Conservation (phyloP, 1,139 yeast genomes). For the Suhomyces ambrosiae region DNA sequence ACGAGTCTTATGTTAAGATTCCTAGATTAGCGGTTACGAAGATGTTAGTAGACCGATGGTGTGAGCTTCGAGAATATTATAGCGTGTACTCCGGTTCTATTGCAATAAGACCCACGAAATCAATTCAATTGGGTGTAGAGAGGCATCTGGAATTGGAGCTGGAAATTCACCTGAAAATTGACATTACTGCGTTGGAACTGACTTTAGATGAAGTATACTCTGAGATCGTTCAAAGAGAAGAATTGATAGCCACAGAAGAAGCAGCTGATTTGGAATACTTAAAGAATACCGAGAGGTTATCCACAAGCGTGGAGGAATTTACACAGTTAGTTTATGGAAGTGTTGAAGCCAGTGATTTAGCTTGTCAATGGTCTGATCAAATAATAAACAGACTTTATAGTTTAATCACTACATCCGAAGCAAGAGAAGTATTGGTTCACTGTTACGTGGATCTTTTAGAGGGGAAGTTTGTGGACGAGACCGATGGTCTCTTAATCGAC, state of each 20-base stretch:
- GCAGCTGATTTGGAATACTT: slow-evolving; percentile 1
- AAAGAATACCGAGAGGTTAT: not conserved
- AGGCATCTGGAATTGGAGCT: slow-evolving; percentile 17
- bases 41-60: slow-evolving; percentile 26
- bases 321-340: slow-evolving; percentile 15
- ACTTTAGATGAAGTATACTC: slow-evolving; percentile 3
- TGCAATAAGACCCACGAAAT: slow-evolving; percentile 9
- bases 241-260: not conserved
- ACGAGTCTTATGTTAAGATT: slow-evolving; percentile 17
- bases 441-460: slow-evolving; percentile 43
- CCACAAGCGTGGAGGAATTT: slow-evolving; percentile 3
- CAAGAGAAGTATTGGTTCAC: slow-evolving; percentile 63
- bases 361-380: slow-evolving; percentile 37
- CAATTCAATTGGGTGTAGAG: slow-evolving; percentile 15
- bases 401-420: slow-evolving; percentile 49
- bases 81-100: slow-evolving; percentile 23
- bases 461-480: slow-evolving; percentile 25
- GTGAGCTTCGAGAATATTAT: slow-evolving; percentile 27
- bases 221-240: slow-evolving; percentile 3
- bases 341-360: slow-evolving; percentile 24
- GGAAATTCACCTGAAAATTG: slow-evolving; percentile 15
- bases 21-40: slow-evolving; percentile 30
- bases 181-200: slow-evolving; percentile 10
- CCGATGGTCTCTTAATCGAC: not conserved
- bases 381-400: slow-evolving; percentile 36